A percentile compares a stretch with the other conserved stretches of the same genome.
Conservation (phyloP, 1,139 yeast genomes). For the Diutina scorzettiae region DNA sequence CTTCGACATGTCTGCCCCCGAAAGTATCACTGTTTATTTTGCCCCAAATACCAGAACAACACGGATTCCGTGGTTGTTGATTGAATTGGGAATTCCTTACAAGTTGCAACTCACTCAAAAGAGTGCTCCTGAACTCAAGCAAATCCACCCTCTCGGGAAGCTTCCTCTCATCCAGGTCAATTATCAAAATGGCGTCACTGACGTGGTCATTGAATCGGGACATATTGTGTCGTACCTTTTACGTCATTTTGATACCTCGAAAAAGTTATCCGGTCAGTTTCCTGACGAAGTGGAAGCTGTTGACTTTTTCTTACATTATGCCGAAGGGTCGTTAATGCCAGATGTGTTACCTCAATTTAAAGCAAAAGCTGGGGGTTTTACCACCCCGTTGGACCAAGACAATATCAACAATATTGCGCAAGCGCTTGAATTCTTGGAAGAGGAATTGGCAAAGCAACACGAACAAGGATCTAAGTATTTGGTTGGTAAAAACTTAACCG, state of each 20-base stretch:
- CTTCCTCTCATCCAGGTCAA: neutral
- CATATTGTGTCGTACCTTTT: constrained; percentile 33
- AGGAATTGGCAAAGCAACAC: neutral
- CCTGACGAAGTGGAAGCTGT: constrained; percentile 26
- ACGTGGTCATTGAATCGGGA: constrained; percentile 16
- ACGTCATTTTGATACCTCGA: constrained; percentile 25
- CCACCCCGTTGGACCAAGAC: too few species aligned
- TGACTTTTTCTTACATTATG: constrained; percentile 40
- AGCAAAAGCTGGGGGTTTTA: neutral
- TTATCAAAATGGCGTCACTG: neutral
- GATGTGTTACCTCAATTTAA: neutral
- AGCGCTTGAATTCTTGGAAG: neutral
- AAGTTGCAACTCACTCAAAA: constrained; percentile 8
- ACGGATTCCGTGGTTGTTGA: constrained; percentile 10
- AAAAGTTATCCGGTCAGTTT: constrained; percentile 20
- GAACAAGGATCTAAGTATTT: neutral
- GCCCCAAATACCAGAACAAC: constrained; percentile 6
- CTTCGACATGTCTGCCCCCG: neutral
- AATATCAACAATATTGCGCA: neutral
- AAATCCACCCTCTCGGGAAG: neutral
- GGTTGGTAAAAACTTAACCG: neutral
- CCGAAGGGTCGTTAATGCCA: constrained; percentile 38
- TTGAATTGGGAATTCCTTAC: constrained; percentile 9
- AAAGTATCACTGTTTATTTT: neutral
- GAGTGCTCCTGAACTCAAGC: neutral